Evolutionary conservation across 768 basidiomycete genomes (phyloP).

Genomic region (Collybiopsis confluens): DNA sequence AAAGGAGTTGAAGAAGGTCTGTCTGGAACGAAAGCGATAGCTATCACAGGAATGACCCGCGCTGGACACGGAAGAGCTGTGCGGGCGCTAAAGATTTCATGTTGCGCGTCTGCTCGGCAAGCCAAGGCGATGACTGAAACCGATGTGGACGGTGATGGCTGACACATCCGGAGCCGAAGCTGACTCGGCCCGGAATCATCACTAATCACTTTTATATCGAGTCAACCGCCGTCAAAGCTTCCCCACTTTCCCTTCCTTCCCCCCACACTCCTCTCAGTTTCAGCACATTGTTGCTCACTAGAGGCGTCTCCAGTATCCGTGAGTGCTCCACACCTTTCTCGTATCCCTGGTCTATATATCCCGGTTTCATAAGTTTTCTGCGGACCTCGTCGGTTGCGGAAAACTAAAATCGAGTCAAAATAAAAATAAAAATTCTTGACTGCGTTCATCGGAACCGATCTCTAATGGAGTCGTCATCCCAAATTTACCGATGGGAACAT

Average conservation of each 20-base stretch:
- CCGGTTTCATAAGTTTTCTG: background rate
- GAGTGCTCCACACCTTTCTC: background rate
- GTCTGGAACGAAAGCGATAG: no score
- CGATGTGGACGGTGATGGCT: no score
- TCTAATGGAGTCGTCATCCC: constrained; percentile 3
- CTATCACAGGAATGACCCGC: no score
- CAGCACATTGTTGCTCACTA: background rate
- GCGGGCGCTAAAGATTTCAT: no score
- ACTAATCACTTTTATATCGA: constrained; percentile 4
- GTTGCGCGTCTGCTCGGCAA: no score
- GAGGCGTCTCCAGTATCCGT: background rate
- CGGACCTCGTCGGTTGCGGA: constrained; percentile 7
- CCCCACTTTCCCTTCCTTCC: background rate
- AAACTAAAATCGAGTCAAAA: background rate
- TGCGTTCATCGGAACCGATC: constrained; percentile 1
- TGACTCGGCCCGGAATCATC: constrained; percentile 11
- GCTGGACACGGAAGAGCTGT: no score
- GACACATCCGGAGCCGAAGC: background rate
- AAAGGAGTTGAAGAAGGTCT: no score
- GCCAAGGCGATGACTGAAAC: no score
- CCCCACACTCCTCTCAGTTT: background rate
- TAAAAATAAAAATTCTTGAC: no score
- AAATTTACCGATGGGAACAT: constrained; percentile 7
- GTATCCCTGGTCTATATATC: background rate
- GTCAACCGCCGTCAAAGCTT: background rate